phyloP scores from a whole-genome alignment of 306 rosid species.

The Vigna hirtella region DNA sequence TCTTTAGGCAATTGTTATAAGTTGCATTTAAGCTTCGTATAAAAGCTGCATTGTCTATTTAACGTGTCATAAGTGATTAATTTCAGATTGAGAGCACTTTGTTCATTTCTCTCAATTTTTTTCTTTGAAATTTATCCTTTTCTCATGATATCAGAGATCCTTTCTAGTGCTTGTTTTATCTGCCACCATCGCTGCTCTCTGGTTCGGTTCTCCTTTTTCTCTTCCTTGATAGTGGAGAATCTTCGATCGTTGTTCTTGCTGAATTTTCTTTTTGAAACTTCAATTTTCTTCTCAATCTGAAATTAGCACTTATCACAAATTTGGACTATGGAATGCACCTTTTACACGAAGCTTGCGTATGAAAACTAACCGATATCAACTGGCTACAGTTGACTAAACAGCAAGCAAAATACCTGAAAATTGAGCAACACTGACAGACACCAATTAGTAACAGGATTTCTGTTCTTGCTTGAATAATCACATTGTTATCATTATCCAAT shows the following conservation, averaged over 20 bases:
- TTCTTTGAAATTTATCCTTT: neutral
- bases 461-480: neutral
- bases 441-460: neutral
- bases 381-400: neutral
- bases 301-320: neutral
- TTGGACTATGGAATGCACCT: neutral
- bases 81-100: neutral
- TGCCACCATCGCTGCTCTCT: neutral
- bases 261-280: neutral
- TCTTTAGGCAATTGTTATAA: neutral
- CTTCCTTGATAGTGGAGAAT: neutral
- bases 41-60: neutral
- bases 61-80: neutral
- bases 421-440: neutral
- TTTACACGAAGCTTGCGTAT: neutral
- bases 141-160: neutral
- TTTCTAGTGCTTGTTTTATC: neutral
- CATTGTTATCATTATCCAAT: neutral
- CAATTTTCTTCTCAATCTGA: neutral
- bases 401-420: neutral
- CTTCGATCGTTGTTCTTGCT: neutral
- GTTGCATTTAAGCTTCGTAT: neutral
- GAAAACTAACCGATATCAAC: neutral
- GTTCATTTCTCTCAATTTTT: neutral
- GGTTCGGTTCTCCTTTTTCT: neutral